A percentile compares a stretch with the other conserved stretches of the same genome.
Conservation (phyloP, 129 eudicot genomes). For the Heracleum sosnowskyi region DNA sequence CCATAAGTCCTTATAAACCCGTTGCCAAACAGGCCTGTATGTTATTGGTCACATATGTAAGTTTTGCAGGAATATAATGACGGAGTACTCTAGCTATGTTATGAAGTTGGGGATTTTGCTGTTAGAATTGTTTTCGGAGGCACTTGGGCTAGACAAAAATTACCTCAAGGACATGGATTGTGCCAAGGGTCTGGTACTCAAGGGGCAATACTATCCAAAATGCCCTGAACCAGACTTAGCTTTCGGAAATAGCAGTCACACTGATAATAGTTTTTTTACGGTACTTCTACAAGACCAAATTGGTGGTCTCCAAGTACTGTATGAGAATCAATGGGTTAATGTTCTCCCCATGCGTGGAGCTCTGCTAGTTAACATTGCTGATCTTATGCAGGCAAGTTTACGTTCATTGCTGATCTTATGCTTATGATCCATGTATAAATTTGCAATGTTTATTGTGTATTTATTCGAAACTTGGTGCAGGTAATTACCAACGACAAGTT, state of each 20-base stretch:
- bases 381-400: constrained; percentile 29
- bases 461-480: not conserved
- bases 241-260: constrained; percentile 24
- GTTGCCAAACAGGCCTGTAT: too few species aligned
- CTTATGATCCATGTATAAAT: too few species aligned
- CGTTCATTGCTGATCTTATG: too few species aligned
- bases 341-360: constrained; percentile 32
- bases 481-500: not conserved
- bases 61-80: not conserved
- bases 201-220: constrained; percentile 17
- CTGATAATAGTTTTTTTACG: constrained; percentile 31
- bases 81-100: not conserved
- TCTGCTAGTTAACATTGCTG: constrained; percentile 32
- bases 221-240: constrained; percentile 46
- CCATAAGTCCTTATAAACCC: too few species aligned
- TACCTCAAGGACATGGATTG: constrained; percentile 23
- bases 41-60: too few species aligned
- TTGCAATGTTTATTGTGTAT: too few species aligned
- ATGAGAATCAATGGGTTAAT: constrained; percentile 27
- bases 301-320: constrained; percentile 29
- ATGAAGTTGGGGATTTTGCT: constrained; percentile 13
- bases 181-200: constrained; percentile 6
- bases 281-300: constrained; percentile 35
- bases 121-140: constrained; percentile 23
- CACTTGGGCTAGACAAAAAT: constrained; percentile 20